Evolutionary conservation across 1,139 yeast genomes (phyloP), one percentile per base, ranked within the genome.

Genomic region (Pichia sp.): DNA sequence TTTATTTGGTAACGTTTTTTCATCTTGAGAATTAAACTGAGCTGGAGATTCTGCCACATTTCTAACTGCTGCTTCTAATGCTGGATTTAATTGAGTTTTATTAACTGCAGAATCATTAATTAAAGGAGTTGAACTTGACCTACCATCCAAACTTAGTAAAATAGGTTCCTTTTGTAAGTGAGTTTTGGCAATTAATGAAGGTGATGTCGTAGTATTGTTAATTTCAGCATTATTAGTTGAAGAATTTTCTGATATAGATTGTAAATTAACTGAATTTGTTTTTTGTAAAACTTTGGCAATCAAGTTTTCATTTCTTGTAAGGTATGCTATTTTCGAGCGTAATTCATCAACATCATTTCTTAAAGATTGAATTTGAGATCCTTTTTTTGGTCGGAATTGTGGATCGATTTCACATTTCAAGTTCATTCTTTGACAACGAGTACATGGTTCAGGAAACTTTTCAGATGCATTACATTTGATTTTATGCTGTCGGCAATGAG

Each of bases 401-500:
- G 96, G 96, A 59, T 89, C 96, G 27, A 89, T 85, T 53, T 84
- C 89, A 66, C 97, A 89, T 46, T 73, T 74, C 32, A 88, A 68
- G 2, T 78, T 80, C 85, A 84, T 82, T 55, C 82, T 70, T 37
- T 78, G 81, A 62, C 96, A 89, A 45, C 96, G 64, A 25, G 81
- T 74, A 60, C 96, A 89, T 0, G 96, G 86, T 13, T 70, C 69
- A 2, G 96, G 96, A 52, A 75, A 83, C 47, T 81, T 78, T 21
- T 84, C 91, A 4, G 86, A 75, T 0, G 96, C 96, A 57, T 89
- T 86, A 63, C 97, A 89, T 56, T 83, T 84, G 63, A 88, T 87
- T 62, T 89, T 89, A 59, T 88, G 96, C 59, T 89, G 96, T 41
- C 96, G 78, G 59, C 97, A 89, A 56, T 87, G 93, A 0, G 95